Base-by-base conservation (phyloP, 768 basidiomycete species). In the Trametes punicea region DNA sequence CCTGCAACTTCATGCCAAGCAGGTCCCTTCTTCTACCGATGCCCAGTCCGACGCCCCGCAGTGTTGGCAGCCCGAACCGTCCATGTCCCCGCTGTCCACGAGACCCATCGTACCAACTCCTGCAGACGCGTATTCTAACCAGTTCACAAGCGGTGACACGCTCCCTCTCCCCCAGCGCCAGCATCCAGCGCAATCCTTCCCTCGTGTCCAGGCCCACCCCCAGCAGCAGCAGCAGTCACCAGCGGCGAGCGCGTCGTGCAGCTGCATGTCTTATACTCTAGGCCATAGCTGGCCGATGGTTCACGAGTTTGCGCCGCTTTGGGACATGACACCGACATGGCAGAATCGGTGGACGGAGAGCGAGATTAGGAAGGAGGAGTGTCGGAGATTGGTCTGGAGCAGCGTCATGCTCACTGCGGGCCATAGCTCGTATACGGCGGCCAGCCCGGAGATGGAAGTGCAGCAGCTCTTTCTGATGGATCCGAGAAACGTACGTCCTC, bases 381-480 rank as follows among this genome's bases (percentile, higher is more conserved):
- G 83, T 63, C 81, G 89, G 31, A 74, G 88, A 33, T 68, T 90
- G 21, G 86, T 85, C 58, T 91, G 89, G 89, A 87, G 83, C 65
- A 71, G 82, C 6, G 75, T 89, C 69, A 73, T 77, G 50, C 75
- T 88, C 21, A 75, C 80, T 13, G 84, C 88, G 9, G 85, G 82
- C 1, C 81, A 87, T 67, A 82, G 79, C 25, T 77, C 81, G 13
- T 88, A 85, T 64, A 73, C 77, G 4, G 78, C 77, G 18, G 79
- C 85, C 16, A 68, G 70, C 47, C 70, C 36, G 31, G 59, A 46
- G n/a, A 34, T 61, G 55, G 51, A 54, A 47, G 44, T 51, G 16
- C 57, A 57, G 49, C 47, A 55, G 44, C 31, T 80, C 6, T 77
- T 83, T 42, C 64, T 87, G 26, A 68, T 81, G 34, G 80, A 87